Evolutionary conservation across 176 grass and related monocot genomes (phyloP).

Genomic region (Dactylis glomerata): DNA sequence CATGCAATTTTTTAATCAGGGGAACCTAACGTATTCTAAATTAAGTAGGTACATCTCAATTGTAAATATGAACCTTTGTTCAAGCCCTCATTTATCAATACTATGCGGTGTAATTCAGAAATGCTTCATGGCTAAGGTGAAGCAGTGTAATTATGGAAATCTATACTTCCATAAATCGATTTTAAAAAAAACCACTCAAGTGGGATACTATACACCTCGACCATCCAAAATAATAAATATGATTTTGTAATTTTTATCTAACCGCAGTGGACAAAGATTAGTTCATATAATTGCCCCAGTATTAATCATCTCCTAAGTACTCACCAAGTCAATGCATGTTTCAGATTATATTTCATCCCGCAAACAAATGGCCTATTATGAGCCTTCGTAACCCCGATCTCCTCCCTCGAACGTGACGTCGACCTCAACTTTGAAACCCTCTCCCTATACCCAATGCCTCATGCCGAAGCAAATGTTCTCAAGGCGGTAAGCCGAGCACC

Average conservation of each 20-base stretch:
- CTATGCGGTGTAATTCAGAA: not conserved
- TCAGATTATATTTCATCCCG: not conserved
- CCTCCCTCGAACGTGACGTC: not conserved
- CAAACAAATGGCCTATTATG: not conserved
- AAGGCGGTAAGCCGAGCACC: not conserved
- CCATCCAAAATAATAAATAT: not conserved
- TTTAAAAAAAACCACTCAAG: not conserved
- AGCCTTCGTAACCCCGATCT: not conserved
- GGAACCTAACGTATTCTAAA: not conserved
- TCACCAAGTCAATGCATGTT: not conserved
- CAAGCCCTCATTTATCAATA: not conserved
- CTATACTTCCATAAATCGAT: not conserved
- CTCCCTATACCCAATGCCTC: not conserved
- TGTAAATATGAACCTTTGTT: not conserved
- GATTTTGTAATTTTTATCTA: not conserved
- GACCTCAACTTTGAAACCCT: not conserved
- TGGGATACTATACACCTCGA: not conserved
- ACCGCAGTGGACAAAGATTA: not conserved
- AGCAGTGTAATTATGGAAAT: not conserved
- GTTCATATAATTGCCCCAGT: not conserved
- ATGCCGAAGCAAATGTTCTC: not conserved
- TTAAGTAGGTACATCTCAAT: not conserved
- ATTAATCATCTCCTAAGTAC: not conserved
- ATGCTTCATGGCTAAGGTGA: not conserved
- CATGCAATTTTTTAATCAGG: not conserved